Percentiles rank a stretch among this genome's conserved stretches.
phyloP scores from a whole-genome alignment of 1,284 basidiomycete species.

The Butyriboletus appendiculatus region DNA sequence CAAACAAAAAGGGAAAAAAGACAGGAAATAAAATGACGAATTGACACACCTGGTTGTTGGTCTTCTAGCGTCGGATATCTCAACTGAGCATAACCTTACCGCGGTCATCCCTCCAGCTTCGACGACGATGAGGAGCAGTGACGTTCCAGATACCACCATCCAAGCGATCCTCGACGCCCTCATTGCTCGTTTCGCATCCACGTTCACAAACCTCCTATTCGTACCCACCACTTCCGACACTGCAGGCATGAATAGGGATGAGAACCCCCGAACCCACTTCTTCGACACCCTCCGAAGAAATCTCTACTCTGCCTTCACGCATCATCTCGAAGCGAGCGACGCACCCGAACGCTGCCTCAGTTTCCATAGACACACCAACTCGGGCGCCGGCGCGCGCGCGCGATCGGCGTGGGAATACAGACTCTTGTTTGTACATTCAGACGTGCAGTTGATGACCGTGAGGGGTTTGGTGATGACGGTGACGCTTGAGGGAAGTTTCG shows the following conservation, averaged over 20 bases:
- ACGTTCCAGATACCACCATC: not conserved
- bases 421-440: constrained; percentile 5
- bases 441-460: not conserved
- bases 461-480: constrained; percentile 10
- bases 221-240: not conserved
- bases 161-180: constrained; percentile 5
- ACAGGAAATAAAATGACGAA: not conserved
- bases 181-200: constrained; percentile 3
- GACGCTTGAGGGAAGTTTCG: constrained; percentile 7
- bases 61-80: constrained; percentile 1
- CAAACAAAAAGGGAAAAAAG: not conserved
- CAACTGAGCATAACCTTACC: not conserved
- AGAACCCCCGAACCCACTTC: not conserved
- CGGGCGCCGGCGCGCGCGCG: not conserved
- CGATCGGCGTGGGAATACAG: constrained; percentile 11
- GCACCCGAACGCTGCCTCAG: not conserved
- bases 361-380: not conserved
- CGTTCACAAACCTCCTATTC: not conserved
- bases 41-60: not conserved
- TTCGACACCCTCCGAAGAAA: constrained; percentile 9
- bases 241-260: not conserved
- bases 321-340: constrained; percentile 4
- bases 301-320: constrained; percentile 7
- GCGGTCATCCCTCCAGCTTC: not conserved
- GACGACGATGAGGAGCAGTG: not conserved